Evolutionary conservation across 139 green algal genomes (phyloP).

Genomic region (Astrephomene gubernaculifera): DNA sequence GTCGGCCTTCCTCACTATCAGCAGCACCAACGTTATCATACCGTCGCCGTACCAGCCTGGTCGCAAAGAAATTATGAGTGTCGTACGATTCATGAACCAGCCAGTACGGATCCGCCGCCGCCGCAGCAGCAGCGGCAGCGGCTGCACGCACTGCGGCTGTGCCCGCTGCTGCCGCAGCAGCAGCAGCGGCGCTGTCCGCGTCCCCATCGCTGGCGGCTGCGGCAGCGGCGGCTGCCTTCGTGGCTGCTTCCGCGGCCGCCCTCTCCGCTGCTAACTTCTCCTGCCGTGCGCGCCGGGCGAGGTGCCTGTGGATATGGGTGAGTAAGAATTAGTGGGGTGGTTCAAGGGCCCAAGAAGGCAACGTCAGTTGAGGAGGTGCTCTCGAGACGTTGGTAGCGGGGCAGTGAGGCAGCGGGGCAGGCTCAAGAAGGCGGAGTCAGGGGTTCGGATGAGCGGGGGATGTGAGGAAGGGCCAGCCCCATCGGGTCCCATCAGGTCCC

Average conservation of each 20-base stretch:
- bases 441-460: too few relatives aligned
- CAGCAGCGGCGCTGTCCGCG: not conserved
- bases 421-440: too few relatives aligned
- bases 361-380: too few relatives aligned
- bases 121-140: constrained; percentile 5
- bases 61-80: constrained; percentile 37
- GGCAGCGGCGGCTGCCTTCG: not conserved
- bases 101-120: constrained; percentile 30
- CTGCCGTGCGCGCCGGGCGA: not conserved
- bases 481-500: too few relatives aligned
- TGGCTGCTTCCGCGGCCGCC: not conserved
- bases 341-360: too few relatives aligned
- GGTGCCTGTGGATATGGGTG: too few relatives aligned
- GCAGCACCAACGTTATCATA: too few relatives aligned
- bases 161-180: not conserved
- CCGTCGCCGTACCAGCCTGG: not conserved
- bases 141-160: not conserved
- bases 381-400: too few relatives aligned
- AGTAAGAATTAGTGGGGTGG: too few relatives aligned
- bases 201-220: not conserved
- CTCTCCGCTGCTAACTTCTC: constrained; percentile 1
- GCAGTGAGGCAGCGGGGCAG: too few relatives aligned
- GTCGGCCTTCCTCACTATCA: too few relatives aligned
- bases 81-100: constrained; percentile 29
- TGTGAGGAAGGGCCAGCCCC: too few relatives aligned